Evolutionary conservation across 768 basidiomycete species (phyloP), one percentile per base, ranked within the genome.

Genomic region (Termitomyces sp.): DNA sequence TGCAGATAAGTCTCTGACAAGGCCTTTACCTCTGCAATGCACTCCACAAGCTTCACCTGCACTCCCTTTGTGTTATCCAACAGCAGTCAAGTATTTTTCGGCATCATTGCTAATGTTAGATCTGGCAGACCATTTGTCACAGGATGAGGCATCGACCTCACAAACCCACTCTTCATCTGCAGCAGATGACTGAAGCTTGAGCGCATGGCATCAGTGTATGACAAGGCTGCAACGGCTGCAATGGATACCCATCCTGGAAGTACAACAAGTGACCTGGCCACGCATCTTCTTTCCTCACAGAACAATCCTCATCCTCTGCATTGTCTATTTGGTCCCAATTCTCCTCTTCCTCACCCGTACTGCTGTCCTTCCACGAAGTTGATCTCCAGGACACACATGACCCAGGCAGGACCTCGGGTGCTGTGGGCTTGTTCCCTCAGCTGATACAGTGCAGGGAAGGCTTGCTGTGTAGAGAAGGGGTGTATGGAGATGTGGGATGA

Each of bases 251-350:
- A 0, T 74, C 74, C 21, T 75, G 73, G 5, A 76, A 45, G 44
- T 83, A 83, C 14, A 81, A 78, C 1, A 82, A 77, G 32, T 64
- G 60, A 21, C 69, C 73, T 55, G 63, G 58, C 46, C 62, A 2
- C 37, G 11, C 29, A 10, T 17, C 41, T 38, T 56, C 53, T 68
- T 51, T 73, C 19, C 69, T 51, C 25, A 34, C 76, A 58, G 23
- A 52, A 53, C 45, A 72, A 59, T n/a, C 66, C 66, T 70, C 37
- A 55, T 90, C 88, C 1, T 85, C 78, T 5, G 80, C 78, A 5
- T 83, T 81, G 45, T 92, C 89, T 64, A 94, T 80, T 34, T 82
- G 79, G 60, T 94, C 90, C 92, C 92, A 93, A 65, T 92, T 91
- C 49, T 86, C 91, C 49, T 86, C 87, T 11, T 77, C 79, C 23